phyloP scores from a whole-genome alignment of 2,329 filamentous ascomycete genomes.

The Hypoxylon sp. region DNA sequence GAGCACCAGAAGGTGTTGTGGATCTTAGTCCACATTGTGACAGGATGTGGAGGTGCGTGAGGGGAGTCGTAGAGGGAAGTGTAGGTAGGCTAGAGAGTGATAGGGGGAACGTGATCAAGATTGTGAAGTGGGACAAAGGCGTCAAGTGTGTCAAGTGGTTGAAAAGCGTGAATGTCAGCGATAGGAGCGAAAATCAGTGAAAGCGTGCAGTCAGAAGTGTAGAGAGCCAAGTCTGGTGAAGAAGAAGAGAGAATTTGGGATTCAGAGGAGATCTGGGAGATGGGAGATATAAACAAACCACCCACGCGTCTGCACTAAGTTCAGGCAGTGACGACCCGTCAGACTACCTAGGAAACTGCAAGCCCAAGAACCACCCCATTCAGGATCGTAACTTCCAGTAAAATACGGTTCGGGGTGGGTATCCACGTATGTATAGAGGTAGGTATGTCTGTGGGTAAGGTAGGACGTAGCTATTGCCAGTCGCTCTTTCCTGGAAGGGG shows the following conservation, averaged over 20 bases:
- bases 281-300: not conserved
- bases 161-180: not conserved
- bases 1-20: not conserved
- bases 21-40: not conserved
- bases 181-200: not conserved
- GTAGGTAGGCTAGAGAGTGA: not conserved
- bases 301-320: not conserved
- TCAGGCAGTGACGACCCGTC: not conserved
- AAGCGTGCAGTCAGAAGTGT: not conserved
- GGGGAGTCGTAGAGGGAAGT: not conserved
- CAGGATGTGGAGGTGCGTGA: not conserved
- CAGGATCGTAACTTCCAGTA: no score
- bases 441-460: no score
- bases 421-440: no score
- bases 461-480: no score
- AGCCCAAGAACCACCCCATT: not conserved
- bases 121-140: not conserved
- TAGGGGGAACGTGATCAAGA: not conserved
- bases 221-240: not conserved
- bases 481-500: no score
- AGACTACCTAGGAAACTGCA: not conserved
- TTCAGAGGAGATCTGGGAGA: not conserved
- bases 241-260: not conserved
- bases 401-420: no score
- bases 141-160: not conserved